Evolutionary conservation across 371 early-diverging fungal species (phyloP), one percentile per base, ranked within the genome.

Genomic region (Apophysomyces variabilis): DNA sequence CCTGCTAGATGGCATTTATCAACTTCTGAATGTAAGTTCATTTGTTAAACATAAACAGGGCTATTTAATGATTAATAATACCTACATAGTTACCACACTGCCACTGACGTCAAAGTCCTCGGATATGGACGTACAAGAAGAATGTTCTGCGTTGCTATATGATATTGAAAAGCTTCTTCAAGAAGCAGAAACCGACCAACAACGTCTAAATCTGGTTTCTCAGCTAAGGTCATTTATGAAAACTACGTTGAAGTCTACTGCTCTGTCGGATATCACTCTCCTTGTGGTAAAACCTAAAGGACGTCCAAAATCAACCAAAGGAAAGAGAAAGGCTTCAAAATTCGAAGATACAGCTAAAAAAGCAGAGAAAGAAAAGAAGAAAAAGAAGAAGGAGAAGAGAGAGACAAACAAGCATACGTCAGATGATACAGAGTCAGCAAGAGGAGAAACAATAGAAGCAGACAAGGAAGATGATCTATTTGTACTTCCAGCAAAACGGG

Each of bases 111-210:
- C 21, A 50, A 50, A 50, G 8, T 21, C 50, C 4, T 7, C 9
- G 6, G 50, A 50, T 21, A 18, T 50, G 21, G 5, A 9, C 9
- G 50, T 50, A 5, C 50, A 50, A 50, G 50, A 50, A 21, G 50
- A 50, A 18, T 50, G 50, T 50, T 50, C 50, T 5, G 50, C 21
- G 6, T 6, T 50, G 21, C n/a, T 50, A 6, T 50, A 50, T 18
- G 21, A 50, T 6, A 50, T 50, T 50, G 14, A 50, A 21, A 14
- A 18, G 50, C n/a, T 50, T n/a, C 21, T 50, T 18, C 50, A 50
- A 50, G 50, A 50, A 18, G n/a, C 50, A n/a, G 50, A 50, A 26
- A 50, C n/a, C 21, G 50, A 50, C 21, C 50, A 50, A 9, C 50
- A 50, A 9, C n/a, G 50, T n/a, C 50, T 50, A 50, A 26, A 50